Conservation (phyloP, 2,329 filamentous ascomycete species). For the Graphilbum ipis-grandicollis region DNA sequence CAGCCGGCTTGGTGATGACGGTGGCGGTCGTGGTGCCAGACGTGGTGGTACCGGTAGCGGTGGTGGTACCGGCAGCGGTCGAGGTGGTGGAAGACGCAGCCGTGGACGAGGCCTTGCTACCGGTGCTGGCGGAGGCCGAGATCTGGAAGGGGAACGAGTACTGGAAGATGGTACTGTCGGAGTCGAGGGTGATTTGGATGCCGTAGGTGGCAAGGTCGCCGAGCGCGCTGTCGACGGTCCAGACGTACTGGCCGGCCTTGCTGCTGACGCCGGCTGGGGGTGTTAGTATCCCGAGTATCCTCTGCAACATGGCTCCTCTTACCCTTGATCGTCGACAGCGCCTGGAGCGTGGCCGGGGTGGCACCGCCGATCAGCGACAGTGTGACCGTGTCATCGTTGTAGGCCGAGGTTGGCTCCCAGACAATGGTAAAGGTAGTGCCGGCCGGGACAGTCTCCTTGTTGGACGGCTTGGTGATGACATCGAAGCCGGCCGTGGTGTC, state of each 20-base stretch:
- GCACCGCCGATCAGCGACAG: conserved; percentile 38
- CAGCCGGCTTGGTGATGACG: background rate
- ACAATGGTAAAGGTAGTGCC: conserved; percentile 31
- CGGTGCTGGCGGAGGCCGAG: conserved; percentile 14
- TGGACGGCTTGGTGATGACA: conserved; percentile 28
- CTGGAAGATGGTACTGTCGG: conserved; percentile 33
- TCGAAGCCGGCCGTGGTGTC: conserved; percentile 41
- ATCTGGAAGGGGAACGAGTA: conserved; percentile 46
- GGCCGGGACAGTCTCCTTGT: conserved; percentile 25
- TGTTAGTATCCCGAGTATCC: too few species aligned
- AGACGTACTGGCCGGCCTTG: conserved; percentile 25
- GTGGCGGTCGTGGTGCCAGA: conserved; percentile 6
- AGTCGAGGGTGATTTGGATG: conserved; percentile 33
- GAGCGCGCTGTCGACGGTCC: conserved; percentile 29
- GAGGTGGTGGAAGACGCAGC: conserved; percentile 2
- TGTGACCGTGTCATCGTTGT: conserved; percentile 24
- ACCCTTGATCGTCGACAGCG: conserved; percentile 29
- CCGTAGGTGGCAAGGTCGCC: conserved; percentile 35
- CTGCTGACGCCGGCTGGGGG: conserved; percentile 28
- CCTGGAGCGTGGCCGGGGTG: conserved; percentile 22
- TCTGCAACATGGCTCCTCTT: conserved; percentile 16
- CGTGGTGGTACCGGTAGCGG: conserved; percentile 6
- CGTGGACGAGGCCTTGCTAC: background rate
- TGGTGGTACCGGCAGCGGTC: conserved; percentile 8
- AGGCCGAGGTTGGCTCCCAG: conserved; percentile 27